Percentiles rank a stretch among this genome's conserved stretches.
Conservation (phyloP, 331 rosid species). For the Erythrophleum ivorense region DNA sequence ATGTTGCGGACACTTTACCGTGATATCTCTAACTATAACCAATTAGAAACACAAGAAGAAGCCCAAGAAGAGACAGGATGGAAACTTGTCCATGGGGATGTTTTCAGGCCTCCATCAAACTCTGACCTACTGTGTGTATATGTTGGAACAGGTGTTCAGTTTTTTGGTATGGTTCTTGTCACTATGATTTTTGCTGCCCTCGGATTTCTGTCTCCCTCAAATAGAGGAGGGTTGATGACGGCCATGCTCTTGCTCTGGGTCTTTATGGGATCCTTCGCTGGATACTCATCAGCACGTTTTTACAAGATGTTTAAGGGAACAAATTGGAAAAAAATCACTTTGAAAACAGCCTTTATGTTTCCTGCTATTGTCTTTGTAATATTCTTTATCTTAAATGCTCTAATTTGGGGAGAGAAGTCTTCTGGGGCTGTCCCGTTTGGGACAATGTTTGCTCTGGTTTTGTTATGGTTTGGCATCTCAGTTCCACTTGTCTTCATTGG, state of each 20-base stretch:
- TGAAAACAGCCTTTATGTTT: slow-evolving; percentile 65
- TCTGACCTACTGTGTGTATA: slow-evolving; percentile 69
- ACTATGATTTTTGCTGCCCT: slow-evolving; percentile 77
- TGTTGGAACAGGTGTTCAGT: slow-evolving; percentile 78
- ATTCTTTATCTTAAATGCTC: slow-evolving; percentile 69
- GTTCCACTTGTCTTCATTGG: slow-evolving; percentile 73
- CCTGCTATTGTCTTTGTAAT: slow-evolving; percentile 62
- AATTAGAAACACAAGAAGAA: slow-evolving; percentile 76
- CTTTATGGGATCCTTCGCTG: slow-evolving; percentile 74
- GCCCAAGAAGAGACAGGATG: slow-evolving; percentile 86
- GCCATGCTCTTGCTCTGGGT: slow-evolving; percentile 84
- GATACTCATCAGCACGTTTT: slow-evolving; percentile 63
- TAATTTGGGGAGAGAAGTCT: slow-evolving; percentile 76
- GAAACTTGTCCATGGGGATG: slow-evolving; percentile 78
- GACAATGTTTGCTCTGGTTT: slow-evolving; percentile 75
- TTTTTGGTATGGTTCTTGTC: slow-evolving; percentile 73
- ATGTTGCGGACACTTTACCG: slow-evolving; percentile 82
- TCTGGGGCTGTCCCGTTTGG: slow-evolving; percentile 86
- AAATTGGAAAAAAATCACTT: slow-evolving; percentile 65
- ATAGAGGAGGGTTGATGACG: slow-evolving; percentile 78
- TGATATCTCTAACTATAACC: slow-evolving; percentile 78
- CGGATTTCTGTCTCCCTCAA: slow-evolving; percentile 80
- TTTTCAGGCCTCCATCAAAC: slow-evolving; percentile 68
- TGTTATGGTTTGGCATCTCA: slow-evolving; percentile 77
- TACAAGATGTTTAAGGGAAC: slow-evolving; percentile 70